phyloP scores from a whole-genome alignment of 1,139 yeast species.

The Arxiozyma heterogenica region DNA sequence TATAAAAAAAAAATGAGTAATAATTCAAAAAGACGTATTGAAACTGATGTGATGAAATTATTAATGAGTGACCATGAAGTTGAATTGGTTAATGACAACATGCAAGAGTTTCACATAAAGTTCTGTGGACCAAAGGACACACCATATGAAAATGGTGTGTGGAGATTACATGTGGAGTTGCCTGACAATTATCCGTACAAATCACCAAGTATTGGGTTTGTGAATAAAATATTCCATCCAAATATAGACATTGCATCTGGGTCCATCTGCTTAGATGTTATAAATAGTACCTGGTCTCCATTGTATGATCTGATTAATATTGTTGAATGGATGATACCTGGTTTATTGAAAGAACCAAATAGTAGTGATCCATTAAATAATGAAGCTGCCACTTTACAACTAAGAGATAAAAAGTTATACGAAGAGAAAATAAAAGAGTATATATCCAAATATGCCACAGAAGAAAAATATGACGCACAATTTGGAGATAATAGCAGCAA shows the following conservation, averaged over 20 bases:
- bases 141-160: constrained; percentile 82
- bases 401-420: constrained; percentile 61
- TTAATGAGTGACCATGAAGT: constrained; percentile 94
- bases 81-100: constrained; percentile 70
- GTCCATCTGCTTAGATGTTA: constrained; percentile 90
- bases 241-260: constrained; percentile 88
- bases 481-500: constrained; percentile 42
- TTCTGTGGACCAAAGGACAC: constrained; percentile 84
- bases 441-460: constrained; percentile 66
- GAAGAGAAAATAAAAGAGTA: constrained; percentile 62
- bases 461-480: constrained; percentile 36
- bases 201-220: constrained; percentile 92
- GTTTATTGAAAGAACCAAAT: constrained; percentile 81
- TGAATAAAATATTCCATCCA: constrained; percentile 87
- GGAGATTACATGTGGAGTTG: constrained; percentile 88
- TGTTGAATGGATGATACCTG: constrained; percentile 90
- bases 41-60: constrained; percentile 92
- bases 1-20: neutral
- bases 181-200: constrained; percentile 95
- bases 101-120: constrained; percentile 83
- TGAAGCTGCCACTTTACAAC: constrained; percentile 77
- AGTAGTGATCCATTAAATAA: constrained; percentile 91
- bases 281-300: constrained; percentile 97
- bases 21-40: constrained; percentile 74
- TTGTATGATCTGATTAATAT: constrained; percentile 89